A percentile compares a stretch with the other conserved stretches of the same genome.
phyloP scores from a whole-genome alignment of 208 protist species.

The Trypanosoma conorhini region DNA sequence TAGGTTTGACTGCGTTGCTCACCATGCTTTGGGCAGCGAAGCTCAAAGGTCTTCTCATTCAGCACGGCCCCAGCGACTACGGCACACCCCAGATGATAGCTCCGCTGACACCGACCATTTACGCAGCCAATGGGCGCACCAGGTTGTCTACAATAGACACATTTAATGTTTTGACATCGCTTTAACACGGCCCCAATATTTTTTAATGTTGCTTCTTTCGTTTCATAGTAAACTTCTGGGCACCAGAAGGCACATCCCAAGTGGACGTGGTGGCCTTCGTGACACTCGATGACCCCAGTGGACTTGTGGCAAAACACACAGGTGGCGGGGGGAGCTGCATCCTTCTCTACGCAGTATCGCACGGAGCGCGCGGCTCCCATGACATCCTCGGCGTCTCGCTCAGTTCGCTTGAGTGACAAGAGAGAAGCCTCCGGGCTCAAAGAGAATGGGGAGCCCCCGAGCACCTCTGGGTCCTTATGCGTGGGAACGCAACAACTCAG shows the following conservation, averaged over 20 bases:
- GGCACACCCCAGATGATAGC: constrained; percentile 69
- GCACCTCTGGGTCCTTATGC: background rate
- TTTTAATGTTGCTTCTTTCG: constrained; percentile 17
- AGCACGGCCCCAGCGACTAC: constrained; percentile 19
- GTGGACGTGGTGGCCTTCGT: constrained; percentile 36
- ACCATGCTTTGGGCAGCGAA: constrained; percentile 23
- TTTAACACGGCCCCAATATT: constrained; percentile 34
- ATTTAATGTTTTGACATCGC: constrained; percentile 42
- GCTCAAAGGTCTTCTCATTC: constrained; percentile 25
- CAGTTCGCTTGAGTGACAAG: background rate
- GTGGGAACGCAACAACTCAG: background rate
- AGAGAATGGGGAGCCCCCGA: constrained; percentile 2
- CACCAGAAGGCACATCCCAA: constrained; percentile 71
- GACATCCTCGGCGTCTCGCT: background rate
- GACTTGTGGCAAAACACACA: constrained; percentile 21
- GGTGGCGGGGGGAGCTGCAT: background rate
- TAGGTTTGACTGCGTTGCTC: background rate
- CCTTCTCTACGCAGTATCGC: background rate
- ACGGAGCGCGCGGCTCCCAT: background rate
- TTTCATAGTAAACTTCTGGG: constrained; percentile 71
- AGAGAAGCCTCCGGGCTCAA: background rate
- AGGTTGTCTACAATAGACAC: constrained; percentile 44
- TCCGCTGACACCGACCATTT: constrained; percentile 35
- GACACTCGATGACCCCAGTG: constrained; percentile 2
- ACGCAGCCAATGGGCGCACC: constrained; percentile 56